A percentile compares a stretch with the other conserved stretches of the same genome.
These are phyloP conservation scores for Calophaca sinica DNA, from an alignment of 306 rosid species.

Conservation along the genomic window DNA sequence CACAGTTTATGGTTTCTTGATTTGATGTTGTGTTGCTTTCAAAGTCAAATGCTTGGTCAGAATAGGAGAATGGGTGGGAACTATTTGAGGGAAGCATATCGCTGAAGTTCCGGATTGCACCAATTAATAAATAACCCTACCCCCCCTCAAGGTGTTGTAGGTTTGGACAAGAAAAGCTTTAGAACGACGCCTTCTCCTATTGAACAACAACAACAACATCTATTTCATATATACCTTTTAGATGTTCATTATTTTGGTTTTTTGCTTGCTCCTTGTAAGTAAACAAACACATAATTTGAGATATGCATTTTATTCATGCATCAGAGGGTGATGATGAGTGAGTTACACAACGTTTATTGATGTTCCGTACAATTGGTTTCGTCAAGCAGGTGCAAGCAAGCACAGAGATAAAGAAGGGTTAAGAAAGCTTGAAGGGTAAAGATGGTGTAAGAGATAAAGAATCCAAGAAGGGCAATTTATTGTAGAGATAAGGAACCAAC, in stretches of 20 bases:
- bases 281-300: not conserved
- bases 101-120: constrained; percentile 1
- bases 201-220: not conserved
- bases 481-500: not conserved
- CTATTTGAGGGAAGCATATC: constrained; percentile 11
- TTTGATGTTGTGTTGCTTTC: constrained; percentile 25
- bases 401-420: not conserved
- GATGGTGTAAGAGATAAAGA: not conserved
- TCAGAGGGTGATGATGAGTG: no score
- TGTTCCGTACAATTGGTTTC: no score
- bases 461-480: not conserved
- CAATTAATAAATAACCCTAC: constrained; percentile 26
- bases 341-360: no score
- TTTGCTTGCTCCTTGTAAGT: not conserved
- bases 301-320: no score
- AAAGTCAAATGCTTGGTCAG: constrained; percentile 32
- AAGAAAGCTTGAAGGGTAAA: not conserved
- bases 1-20: not conserved
- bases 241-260: not conserved
- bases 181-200: constrained; percentile 10
- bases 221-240: not conserved
- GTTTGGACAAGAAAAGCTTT: not conserved
- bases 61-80: not conserved
- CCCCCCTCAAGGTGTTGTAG: not conserved
- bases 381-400: not conserved